Conservation (phyloP, 352 stramenopile genomes). For the Globisporangium barbulae region DNA sequence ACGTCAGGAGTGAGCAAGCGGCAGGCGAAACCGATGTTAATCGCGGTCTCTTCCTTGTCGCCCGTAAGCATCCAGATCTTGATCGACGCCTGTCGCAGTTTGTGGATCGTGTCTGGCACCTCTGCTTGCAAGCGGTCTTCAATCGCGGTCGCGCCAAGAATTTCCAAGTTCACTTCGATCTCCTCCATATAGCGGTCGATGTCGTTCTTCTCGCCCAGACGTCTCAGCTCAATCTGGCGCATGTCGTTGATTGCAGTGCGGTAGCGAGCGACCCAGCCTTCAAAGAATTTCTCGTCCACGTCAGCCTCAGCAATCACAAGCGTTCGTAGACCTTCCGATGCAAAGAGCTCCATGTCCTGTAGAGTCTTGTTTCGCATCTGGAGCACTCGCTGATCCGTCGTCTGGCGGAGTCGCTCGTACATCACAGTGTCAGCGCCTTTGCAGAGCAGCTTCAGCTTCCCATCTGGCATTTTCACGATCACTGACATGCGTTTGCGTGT, state of each 20-base stretch:
- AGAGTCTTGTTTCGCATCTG: slow-evolving; percentile 64
- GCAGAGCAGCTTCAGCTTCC: slow-evolving; percentile 72
- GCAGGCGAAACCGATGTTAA: slow-evolving; percentile 95
- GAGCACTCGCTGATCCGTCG: slow-evolving; percentile 40
- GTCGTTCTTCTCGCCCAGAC: slow-evolving; percentile 66
- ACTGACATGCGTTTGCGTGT: slow-evolving; percentile 96
- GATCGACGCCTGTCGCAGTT: slow-evolving; percentile 90
- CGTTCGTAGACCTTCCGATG: slow-evolving; percentile 87
- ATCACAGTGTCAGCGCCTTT: slow-evolving; percentile 90
- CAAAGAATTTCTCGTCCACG: slow-evolving; percentile 58
- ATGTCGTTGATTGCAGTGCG: slow-evolving; percentile 82
- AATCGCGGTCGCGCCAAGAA: slow-evolving; percentile 92
- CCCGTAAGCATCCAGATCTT: slow-evolving; percentile 96
- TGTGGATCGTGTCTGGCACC: slow-evolving; percentile 91
- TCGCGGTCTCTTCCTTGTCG: slow-evolving; percentile 94
- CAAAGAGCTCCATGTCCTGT: slow-evolving; percentile 88
- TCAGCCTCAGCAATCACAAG: slow-evolving; percentile 77
- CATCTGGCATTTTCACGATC: slow-evolving; percentile 59
- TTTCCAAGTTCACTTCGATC: slow-evolving; percentile 84
- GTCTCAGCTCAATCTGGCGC: slow-evolving; percentile 79
- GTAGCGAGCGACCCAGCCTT: slow-evolving; percentile 64
- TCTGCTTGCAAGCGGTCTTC: slow-evolving; percentile 92
- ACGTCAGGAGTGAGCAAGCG: slow-evolving; percentile 91
- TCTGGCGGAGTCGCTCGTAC: slow-evolving; percentile 70
- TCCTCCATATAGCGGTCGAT: slow-evolving; percentile 84